Base-by-base conservation (phyloP, 2,329 filamentous ascomycete species). In the Phymatotrichopsis omnivora region DNA sequence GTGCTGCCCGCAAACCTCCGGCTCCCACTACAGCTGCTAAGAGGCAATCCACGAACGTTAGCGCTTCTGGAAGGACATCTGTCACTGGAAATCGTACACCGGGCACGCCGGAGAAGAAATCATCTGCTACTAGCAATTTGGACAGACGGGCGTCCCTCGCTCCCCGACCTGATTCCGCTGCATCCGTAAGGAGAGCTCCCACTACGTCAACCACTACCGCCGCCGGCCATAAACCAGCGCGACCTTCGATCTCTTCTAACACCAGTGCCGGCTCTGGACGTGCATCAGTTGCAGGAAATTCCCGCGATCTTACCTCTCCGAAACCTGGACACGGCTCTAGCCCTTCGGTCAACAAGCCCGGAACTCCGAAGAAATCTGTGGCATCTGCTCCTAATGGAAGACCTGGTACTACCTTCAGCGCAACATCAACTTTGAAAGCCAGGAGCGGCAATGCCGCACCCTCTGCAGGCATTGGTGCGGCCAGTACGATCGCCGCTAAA, bases 81-180 rank as follows among this genome's bases (percentile, higher is more conserved):
- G 28, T 25, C 16, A 40, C 36, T 24, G 32, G 23, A 16, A 17
- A 28, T 16, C 35, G 41, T 7, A 28, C 25, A 24, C 20, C 42
- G 7, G 30, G 23, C 28, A 35, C 46, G 16, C 47, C 35, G 8
- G 50, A 52, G 5, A 51, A 36, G 39, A 51, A 47, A 24, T 28
- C 16, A 7, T 14, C 24, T 7, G 12, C 42, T 34, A 32, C 33
- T 1, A 41, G 36, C 22, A 49, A 37, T 11, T 40, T 30, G 2
- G 27, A 44, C n/a, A 51, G 48, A n/a, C n/a, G n/a, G n/a, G n/a
- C n/a, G n/a, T n/a, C n/a, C n/a, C n/a, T n/a, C n/a, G n/a, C n/a
- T 24, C 48, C 48, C 12, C 43, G 20, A 17, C 31, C 45, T 34
- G 48, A 51, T 10, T 41, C 48, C 6, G 33, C 17, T 11, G 33